Conservation (phyloP, 345 rosid species). For the Citrus medica region DNA sequence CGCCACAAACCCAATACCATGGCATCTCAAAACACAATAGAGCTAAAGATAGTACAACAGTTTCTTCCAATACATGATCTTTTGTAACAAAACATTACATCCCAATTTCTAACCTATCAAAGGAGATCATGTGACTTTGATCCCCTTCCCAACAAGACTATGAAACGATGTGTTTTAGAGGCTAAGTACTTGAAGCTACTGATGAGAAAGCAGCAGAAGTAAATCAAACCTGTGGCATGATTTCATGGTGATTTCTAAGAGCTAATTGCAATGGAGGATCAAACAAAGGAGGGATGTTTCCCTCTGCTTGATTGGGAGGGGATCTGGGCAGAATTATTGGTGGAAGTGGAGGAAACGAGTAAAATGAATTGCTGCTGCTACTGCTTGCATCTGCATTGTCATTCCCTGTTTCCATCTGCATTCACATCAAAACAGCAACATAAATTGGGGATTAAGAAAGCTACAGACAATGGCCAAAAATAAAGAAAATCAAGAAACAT, state of each 20-base stretch:
- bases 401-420: constrained; percentile 69
- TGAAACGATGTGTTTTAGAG: neutral
- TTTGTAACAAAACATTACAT: neutral
- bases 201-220: neutral
- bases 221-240: constrained; percentile 81
- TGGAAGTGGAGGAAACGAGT: constrained; percentile 65
- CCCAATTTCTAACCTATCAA: neutral
- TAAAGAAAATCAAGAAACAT: constrained; percentile 5
- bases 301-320: constrained; percentile 63
- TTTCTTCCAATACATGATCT: neutral
- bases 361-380: neutral
- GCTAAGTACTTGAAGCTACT: neutral
- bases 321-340: constrained; percentile 77
- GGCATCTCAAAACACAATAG: neutral
- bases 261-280: constrained; percentile 70
- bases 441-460: neutral
- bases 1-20: neutral
- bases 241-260: constrained; percentile 44
- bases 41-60: neutral
- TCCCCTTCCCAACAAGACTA: neutral
- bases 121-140: neutral
- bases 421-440: constrained; percentile 5
- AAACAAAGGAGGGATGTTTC: constrained; percentile 61
- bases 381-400: constrained; percentile 56
- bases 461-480: neutral